Evolutionary conservation across 306 rosid species (phyloP), one percentile per base, ranked within the genome.

Genomic region (Begonia fuchsioides): DNA sequence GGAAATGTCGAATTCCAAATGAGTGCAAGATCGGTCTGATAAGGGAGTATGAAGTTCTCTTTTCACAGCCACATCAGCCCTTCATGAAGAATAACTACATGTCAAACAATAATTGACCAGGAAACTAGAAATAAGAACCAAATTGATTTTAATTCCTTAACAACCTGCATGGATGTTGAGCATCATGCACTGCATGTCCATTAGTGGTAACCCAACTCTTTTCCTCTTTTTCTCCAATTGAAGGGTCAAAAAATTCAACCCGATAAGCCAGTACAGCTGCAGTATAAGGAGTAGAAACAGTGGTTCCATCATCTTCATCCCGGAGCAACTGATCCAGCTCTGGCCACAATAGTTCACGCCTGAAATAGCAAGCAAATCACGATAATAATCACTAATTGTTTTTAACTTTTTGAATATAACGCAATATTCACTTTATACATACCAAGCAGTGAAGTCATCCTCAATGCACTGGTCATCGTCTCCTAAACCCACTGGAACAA

Each of bases 361-460:
- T 92, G 68, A 20, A 59, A 69, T 54, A 54, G 52, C 19, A 65
- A 40, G 35, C 7, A 8, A 26, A 26, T 26, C 35, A 26, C 8
- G 35, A 26, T 26, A 26, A 26, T 26, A 26, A 26, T 26, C 35
- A 26, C 35, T 26, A 6, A 26, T 5, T 26, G 35, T 26, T 26
- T 26, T 20, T 20, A 20, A 20, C 5, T 20, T 26, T 26, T 1
- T 4, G 35, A 26, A 26, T 26, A 26, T 6, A 26, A 26, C 8
- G 35, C 7, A 26, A 26, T 26, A 26, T 26, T 26, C 35, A 26
- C 35, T 26, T 26, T 26, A 26, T 26, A 26, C 35, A 52, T 92
- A 92, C 99, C 99, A 92, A 50, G 99, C 99, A 46, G 81, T 60
- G 73, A 92, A 92, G 75, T 92, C 99, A 66, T 92, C 99, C 68